Conservation (phyloP, 179 eudicot genomes). For the Corrigiola litoralis region DNA sequence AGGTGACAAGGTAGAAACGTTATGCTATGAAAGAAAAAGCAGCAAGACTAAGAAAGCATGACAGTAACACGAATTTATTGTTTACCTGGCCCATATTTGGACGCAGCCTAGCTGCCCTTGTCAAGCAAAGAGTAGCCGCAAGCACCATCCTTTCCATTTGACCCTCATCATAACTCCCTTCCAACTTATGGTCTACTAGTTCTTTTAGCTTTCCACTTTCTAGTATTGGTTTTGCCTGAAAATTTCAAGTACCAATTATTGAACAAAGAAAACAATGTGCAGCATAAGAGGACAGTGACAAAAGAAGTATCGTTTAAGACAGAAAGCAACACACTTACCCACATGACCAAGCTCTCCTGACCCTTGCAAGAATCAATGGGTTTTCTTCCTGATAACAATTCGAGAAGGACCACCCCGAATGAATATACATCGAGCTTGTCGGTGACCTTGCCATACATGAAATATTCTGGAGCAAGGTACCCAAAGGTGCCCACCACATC, state of each 20-base stretch:
- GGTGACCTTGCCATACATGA: constrained; percentile 96
- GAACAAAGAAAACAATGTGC: neutral
- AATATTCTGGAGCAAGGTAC: constrained; percentile 92
- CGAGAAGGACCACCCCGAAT: constrained; percentile 90
- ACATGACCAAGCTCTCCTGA: constrained; percentile 87
- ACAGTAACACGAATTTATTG: neutral
- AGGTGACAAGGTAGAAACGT: neutral
- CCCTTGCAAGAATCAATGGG: constrained; percentile 66
- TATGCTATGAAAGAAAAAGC: neutral
- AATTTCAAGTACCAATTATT: neutral
- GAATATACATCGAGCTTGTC: constrained; percentile 89
- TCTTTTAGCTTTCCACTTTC: constrained; percentile 49
- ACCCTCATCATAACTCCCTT: constrained; percentile 34
- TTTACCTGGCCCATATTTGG: constrained; percentile 81
- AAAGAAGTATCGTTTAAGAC: neutral
- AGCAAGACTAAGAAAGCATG: neutral
- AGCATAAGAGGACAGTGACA: neutral
- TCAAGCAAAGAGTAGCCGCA: constrained; percentile 79
- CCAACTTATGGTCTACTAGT: constrained; percentile 61
- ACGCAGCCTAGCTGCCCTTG: constrained; percentile 76
- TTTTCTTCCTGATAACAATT: constrained; percentile 68
- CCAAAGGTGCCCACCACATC: constrained; percentile 96
- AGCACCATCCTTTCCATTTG: constrained; percentile 68
- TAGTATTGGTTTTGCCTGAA: constrained; percentile 68
- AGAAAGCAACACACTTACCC: constrained; percentile 49